Conservation (phyloP, 192 early-diverging fungal genomes). For the Phycomyces blakesleeanus region DNA sequence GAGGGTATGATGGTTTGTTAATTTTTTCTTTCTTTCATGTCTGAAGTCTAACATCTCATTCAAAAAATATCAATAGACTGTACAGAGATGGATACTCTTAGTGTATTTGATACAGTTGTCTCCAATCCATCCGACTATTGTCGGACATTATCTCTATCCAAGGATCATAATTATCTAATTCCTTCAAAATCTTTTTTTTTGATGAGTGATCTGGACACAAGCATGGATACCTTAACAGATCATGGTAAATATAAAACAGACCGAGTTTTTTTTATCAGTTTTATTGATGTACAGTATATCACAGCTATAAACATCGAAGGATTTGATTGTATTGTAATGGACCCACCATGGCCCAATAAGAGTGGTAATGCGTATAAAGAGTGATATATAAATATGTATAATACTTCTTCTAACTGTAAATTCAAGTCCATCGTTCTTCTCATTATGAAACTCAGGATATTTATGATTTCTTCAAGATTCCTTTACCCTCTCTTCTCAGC, state of each 20-base stretch:
- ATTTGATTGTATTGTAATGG: slow-evolving; percentile 52
- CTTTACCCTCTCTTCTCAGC: slow-evolving; percentile 31
- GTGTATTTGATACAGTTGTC: slow-evolving; percentile 15
- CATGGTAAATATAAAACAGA: slow-evolving; percentile 4
- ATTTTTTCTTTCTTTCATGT: no score
- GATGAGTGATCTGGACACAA: slow-evolving; percentile 22
- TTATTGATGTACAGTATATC: no score
- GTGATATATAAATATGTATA: neutral
- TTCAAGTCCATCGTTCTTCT: slow-evolving; percentile 43
- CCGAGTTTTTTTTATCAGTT: no score
- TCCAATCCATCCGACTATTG: slow-evolving; percentile 3
- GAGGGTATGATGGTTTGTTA: no score
- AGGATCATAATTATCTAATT: slow-evolving; percentile 10
- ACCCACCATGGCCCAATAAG: slow-evolving; percentile 71
- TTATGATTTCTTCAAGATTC: slow-evolving; percentile 64
- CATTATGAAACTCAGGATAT: slow-evolving; percentile 58
- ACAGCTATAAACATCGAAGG: slow-evolving; percentile 28
- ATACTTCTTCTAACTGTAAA: neutral
- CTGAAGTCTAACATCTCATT: no score
- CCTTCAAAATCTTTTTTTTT: slow-evolving; percentile 14
- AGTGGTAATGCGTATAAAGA: slow-evolving; percentile 34
- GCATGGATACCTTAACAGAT: slow-evolving; percentile 9
- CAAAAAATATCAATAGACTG: neutral
- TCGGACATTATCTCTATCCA: slow-evolving; percentile 7
- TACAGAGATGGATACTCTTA: slow-evolving; percentile 3